Base-by-base conservation (phyloP, 1,284 basidiomycete species). In the Melampsora occidentalis region DNA sequence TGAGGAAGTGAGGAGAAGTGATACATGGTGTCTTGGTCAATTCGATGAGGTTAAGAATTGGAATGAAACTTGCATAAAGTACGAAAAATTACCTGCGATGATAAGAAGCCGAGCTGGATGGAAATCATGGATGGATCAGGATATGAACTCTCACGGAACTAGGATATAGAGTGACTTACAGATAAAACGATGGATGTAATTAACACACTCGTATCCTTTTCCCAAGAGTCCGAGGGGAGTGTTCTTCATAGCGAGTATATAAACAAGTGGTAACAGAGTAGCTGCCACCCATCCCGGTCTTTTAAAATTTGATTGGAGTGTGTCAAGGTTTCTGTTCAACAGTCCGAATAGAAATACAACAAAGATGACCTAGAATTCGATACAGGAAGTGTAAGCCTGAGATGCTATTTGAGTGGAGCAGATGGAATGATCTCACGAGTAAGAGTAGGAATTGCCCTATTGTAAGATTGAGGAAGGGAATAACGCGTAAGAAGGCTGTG, bases 231-330 rank as follows among this genome's bases (percentile, higher is more conserved):
- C 28, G 9, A 71, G 14, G 16, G 70, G 70, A 16, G 61, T 46
- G 14, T 71, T 71, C 20, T 71, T 71, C 70, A 71, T 71, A 20
- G 70, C 42, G 16, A 63, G 46, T 10, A 64, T 20, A 71, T 63
- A 71, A 5, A 46, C 31, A 10, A 71, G 20, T 42, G 62, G 70
- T 12, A 71, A 42, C n/a, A 64, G 51, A 31, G 22, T 39, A 14
- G 48, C 61, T 14, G 70, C 33, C 10, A 63, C 48, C 61, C 59
- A 71, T 22, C 70, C 70, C 28, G 61, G 42, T 35, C 70, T 42
- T 61, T 64, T 63, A 28, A 64, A 71, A 51, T 64, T 71, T 16
- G n/a, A 28, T 12, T 25, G 39, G 5, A 28, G 33, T 6, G 49
- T 46, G 10, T 28, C 18, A 25, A 53, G 49, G 35, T 71, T 71